These are phyloP conservation scores for Paragyromitra xinjiangensis DNA, from an alignment of 495 filamentous ascomycete genomes.

Conservation along the genomic window DNA sequence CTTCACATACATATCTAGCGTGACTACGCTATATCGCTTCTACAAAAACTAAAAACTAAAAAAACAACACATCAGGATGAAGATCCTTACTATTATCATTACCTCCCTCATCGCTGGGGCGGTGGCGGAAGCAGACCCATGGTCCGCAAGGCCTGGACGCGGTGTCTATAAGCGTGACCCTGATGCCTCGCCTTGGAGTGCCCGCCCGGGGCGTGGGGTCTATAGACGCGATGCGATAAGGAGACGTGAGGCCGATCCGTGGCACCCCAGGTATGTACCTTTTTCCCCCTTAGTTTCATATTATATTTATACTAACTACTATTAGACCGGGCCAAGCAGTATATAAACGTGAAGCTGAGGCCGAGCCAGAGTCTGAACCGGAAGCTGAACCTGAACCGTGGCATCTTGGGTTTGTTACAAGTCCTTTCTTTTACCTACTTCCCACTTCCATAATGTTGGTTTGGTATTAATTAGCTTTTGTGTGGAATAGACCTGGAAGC, in stretches of 20 bases:
- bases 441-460: neutral
- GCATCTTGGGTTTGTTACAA: constrained; percentile 9
- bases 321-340: neutral
- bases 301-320: neutral
- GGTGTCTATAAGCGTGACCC: constrained; percentile 21
- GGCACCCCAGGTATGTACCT: constrained; percentile 22
- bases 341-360: constrained; percentile 4
- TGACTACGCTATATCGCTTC: constrained; percentile 9
- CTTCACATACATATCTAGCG: constrained; percentile 18
- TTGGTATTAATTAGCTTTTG: neutral
- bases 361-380: neutral
- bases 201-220: constrained; percentile 2
- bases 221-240: constrained; percentile 14
- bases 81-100: constrained; percentile 28
- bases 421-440: neutral
- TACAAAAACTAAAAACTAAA: constrained; percentile 1
- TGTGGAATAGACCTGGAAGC: neutral
- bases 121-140: constrained; percentile 25
- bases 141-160: constrained; percentile 6
- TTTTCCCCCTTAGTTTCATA: too few species aligned
- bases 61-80: constrained; percentile 24
- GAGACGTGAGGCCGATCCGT: constrained; percentile 25
- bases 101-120: constrained; percentile 12
- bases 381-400: neutral
- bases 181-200: neutral